Percentiles rank a stretch among this genome's conserved stretches.
These are phyloP conservation scores for Eucalyptus caleyi DNA, from an alignment of 345 rosid species.

Conservation along the genomic window DNA sequence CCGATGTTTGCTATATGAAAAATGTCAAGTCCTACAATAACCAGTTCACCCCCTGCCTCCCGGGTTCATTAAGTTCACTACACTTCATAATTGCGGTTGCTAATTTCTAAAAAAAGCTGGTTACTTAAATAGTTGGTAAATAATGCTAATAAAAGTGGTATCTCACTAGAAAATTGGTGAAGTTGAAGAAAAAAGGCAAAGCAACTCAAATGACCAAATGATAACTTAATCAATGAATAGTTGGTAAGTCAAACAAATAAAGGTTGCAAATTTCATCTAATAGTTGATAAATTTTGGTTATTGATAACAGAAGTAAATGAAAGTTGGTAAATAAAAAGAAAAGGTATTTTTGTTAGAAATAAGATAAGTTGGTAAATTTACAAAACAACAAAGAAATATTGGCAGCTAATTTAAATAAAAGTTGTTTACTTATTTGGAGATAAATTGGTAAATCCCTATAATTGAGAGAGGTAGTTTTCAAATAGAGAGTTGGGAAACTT, in stretches of 20 bases:
- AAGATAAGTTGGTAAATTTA: neutral
- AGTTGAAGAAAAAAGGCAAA: neutral
- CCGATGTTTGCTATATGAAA: no score
- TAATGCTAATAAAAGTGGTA: neutral
- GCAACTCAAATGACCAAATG: neutral
- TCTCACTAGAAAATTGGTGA: neutral
- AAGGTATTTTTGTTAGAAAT: neutral
- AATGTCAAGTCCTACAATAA: neutral
- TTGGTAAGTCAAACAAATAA: neutral
- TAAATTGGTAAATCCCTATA: neutral
- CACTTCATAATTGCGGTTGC: neutral
- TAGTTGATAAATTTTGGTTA: neutral
- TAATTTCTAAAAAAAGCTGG: neutral
- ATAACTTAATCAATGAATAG: neutral
- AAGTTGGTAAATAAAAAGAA: neutral
- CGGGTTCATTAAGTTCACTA: neutral
- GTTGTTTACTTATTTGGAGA: neutral
- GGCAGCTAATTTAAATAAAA: neutral
- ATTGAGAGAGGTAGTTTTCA: neutral
- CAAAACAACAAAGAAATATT: neutral
- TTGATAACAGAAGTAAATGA: neutral
- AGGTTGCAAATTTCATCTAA: neutral
- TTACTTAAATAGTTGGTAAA: neutral
- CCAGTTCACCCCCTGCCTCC: neutral
- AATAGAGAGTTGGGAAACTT: neutral